Evolutionary conservation across 192 early-diverging fungal species (phyloP), one percentile per base, ranked within the genome.

Genomic region (Coemansia sp.): DNA sequence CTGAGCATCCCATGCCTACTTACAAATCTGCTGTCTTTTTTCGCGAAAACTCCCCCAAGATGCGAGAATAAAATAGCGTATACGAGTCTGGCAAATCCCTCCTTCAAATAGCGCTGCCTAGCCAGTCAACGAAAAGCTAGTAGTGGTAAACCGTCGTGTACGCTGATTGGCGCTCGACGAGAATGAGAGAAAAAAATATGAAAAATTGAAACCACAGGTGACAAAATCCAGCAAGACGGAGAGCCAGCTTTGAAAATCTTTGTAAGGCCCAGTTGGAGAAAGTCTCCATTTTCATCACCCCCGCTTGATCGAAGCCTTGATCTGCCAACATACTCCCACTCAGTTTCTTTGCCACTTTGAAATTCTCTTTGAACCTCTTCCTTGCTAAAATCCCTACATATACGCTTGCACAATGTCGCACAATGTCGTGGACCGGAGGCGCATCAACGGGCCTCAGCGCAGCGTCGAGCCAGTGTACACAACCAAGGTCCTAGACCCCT

Each of bases 401-500:
- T 18, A 26, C 47, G 14, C 50, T 12, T 14, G 12, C 23, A 53
- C 36, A 72, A 81, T 81, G 79, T 61, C 79, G 35, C 26, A 64
- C 20, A 76, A 75, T 45, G 58, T 67, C 39, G 25, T 55, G n/a
- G 79, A 81, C 64, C 68, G 79, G 62, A 75, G 73, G 53, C 52
- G 79, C 18, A 72, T 81, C 20, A 81, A 81, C 48, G 79, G 79
- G 6, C 79, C 79, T 1, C 47, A 48, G 58, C 79, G 79, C 58
- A 81, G 73, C 67, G 79, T 81, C 42, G 79, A 81, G 64, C 79
- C 79, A 8, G n/a, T 81, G 11, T 81, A 75, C 55, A 26, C 31
- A 12, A 14, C 62, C 20, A 59, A n/a, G 0, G 45, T 53, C 20
- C n/a, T n/a, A 3, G 55, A 63, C 26, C 55, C 75, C 13, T 66